Evolutionary conservation across 2,329 filamentous ascomycete species (phyloP), one percentile per base, ranked within the genome.

Genomic region (Colletotrichum graminicola): DNA sequence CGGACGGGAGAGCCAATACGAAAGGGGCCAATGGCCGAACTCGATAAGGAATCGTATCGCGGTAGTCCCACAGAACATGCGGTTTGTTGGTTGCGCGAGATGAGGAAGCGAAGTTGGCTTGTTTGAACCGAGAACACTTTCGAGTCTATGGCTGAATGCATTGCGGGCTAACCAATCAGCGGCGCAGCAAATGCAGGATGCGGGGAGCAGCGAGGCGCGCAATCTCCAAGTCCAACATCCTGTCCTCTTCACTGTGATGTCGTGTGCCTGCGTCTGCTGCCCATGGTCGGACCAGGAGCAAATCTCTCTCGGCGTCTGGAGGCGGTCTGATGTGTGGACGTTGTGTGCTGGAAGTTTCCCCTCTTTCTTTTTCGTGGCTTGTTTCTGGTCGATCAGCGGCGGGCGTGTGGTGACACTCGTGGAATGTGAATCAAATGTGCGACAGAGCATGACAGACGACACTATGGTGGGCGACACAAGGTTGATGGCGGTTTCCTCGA

Each of bases 11-110:
- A 45, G 64, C 64, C 36, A 59, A 43, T 57, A 49, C 36, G 56
- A 60, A 68, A 41, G 65, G 54, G 43, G 56, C 45, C 59, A 71
- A 72, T 72, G 56, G 23, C 54, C 59, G 69, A 47, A 43, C n/a
- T 43, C 21, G 54, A 68, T 26, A 39, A 52, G 29, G 32, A 32
- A 47, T 63, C 29, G 21, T 5, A 16, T 51, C 47, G 34, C 55
- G 43, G 52, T 52, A 23, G 23, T 29, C 43, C 23, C 39, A 57
- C 39, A 65, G 52, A 10, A 18, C 34, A 26, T 39, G 45, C 45
- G 29, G 54, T 29, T 43, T 59, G 47, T 49, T 69, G 59, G 65
- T 61, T 69, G 52, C 23, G 26, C 14, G 34, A 60, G 39, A 49
- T 67, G 51, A 67, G 34, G 45, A 45, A 23, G 49, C 21, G 18